Base-by-base conservation (phyloP, 768 basidiomycete genomes). In the Strobilomyces echinocephalus region DNA sequence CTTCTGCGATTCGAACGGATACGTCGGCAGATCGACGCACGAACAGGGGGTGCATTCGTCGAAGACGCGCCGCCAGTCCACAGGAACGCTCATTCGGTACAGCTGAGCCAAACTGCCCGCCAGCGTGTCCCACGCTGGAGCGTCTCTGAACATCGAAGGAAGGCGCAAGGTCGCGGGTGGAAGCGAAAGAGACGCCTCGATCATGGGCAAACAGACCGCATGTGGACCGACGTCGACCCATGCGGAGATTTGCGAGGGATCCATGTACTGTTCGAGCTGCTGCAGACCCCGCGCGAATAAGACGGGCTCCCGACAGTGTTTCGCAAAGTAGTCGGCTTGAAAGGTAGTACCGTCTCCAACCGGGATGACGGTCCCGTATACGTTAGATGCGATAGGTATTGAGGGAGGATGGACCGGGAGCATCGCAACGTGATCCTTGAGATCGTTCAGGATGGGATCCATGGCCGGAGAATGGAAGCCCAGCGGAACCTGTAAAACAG, bases 171-270 rank as follows among this genome's bases (percentile, higher is more conserved):
- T 57, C 15, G 70, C 60, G 50, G 72, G 73, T 10, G 73, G 69
- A 3, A 46, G 46, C 24, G 53, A 38, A 36, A 68, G 24, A 15
- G 54, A 56, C 31, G 58, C n/a, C 62, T 74, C 76, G 9, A 89
- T 61, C 77, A 86, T 79, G 0, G 84, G 78, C 4, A 87, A 69
- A 14, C 76, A 75, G 4, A 75, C 74, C 0, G 79, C 70, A 56
- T 87, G 83, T 11, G 87, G 84, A 2, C 87, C 82, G 40, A 88
- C 75, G 65, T 89, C 87, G 8, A 89, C 72, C 81, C 82, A 88
- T 0, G 73, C 74, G 39, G 73, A 73, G 8, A 74, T 63, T 14
- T 63, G 53, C 39, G 60, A 46, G 26, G 71, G 53, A 15, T 63
- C 65, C 12, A 65, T 21, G 14, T 53, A 55, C 6, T 69, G 56